Evolutionary conservation across 2,329 filamentous ascomycete genomes (phyloP).

Genomic region (Tolypocladium endophyticum): DNA sequence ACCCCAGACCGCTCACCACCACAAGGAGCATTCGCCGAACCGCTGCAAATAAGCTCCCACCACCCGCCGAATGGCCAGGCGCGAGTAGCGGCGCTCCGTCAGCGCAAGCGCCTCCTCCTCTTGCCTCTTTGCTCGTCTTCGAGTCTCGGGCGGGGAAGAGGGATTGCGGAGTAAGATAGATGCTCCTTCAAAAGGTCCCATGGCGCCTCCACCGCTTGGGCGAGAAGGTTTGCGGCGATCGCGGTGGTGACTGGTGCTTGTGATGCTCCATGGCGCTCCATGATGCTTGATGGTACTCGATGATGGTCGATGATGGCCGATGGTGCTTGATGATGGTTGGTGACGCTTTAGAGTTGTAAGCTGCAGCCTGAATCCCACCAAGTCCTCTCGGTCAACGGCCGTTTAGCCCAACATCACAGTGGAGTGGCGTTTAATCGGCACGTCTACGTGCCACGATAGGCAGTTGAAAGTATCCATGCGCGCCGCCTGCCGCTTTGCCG

Average conservation of each 20-base stretch:
- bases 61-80: background rate
- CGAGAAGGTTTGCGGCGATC: no score
- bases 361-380: background rate
- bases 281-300: background rate
- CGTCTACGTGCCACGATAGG: background rate
- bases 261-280: background rate
- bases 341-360: background rate
- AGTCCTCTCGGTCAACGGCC: background rate
- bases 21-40: background rate
- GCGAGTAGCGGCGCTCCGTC: background rate
- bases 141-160: background rate
- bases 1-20: background rate
- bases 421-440: background rate
- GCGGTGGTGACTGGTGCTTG: background rate
- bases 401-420: background rate
- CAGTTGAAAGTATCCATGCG: background rate
- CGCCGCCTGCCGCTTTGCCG: background rate
- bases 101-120: background rate
- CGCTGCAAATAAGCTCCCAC: background rate
- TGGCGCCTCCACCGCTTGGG: no score
- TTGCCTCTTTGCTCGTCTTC: background rate
- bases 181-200: no score
- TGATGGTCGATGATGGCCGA: background rate
- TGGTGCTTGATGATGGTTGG: no score
- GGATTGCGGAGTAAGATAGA: no score